These are phyloP conservation scores for Urtica urens DNA, from an alignment of 306 rosid genomes.

Conservation along the genomic window DNA sequence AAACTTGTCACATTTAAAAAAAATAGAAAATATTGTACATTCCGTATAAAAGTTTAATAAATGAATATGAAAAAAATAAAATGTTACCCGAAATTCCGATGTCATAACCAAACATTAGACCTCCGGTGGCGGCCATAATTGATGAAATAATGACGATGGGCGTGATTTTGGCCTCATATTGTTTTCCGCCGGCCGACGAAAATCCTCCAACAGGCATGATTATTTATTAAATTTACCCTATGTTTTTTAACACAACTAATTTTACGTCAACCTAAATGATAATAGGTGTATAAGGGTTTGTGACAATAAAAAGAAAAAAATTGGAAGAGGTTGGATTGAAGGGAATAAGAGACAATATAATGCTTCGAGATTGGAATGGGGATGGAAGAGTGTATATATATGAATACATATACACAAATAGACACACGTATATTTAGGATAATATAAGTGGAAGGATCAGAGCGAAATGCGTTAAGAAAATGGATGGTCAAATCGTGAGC, in stretches of 20 bases:
- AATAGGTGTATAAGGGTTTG: too few species aligned
- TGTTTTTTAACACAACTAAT: background rate
- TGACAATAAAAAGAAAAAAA: too few species aligned
- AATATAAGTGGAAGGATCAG: background rate
- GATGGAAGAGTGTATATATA: background rate
- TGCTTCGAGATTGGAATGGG: background rate
- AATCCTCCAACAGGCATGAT: constrained; percentile 56
- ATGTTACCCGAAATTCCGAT: constrained; percentile 92
- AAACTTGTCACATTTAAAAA: too few species aligned
- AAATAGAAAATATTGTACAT: too few species aligned
- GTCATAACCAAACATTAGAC: constrained; percentile 86
- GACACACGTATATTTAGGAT: background rate
- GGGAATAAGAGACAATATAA: background rate
- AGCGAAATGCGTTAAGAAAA: background rate
- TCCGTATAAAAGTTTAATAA: background rate
- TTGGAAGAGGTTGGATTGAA: background rate
- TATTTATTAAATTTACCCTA: background rate
- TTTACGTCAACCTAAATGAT: background rate
- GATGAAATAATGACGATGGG: constrained; percentile 66
- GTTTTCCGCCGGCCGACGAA: constrained; percentile 14
- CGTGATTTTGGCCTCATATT: constrained; percentile 73
- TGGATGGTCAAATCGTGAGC: constrained; percentile 1
- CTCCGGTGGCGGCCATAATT: constrained; percentile 83
- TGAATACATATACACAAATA: background rate
- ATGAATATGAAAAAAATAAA: too few species aligned